Evolutionary conservation across 2,329 filamentous ascomycete genomes (phyloP).

Genomic region (Diaporthe eres): DNA sequence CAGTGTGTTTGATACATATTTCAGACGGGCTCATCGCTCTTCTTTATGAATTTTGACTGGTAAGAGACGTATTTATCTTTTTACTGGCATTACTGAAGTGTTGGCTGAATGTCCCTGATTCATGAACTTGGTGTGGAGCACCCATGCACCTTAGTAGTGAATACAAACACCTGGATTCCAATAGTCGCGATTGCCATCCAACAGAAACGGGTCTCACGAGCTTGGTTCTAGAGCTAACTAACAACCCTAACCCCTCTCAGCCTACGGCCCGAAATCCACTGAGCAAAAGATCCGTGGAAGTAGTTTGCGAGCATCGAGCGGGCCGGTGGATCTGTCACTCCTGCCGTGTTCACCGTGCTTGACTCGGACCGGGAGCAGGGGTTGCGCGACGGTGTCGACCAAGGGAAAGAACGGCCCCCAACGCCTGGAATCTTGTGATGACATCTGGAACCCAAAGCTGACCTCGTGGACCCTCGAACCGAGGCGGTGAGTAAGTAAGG

Average conservation of each 20-base stretch:
- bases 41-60: not conserved
- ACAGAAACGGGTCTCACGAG: not conserved
- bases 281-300: not conserved
- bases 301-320: conserved; percentile 33
- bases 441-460: not conserved
- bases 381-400: not conserved
- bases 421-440: not conserved
- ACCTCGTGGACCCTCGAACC: not conserved
- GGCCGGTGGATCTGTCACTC: not conserved
- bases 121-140: too few species aligned
- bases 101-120: too few species aligned
- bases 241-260: conserved; percentile 1
- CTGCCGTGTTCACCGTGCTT: not conserved
- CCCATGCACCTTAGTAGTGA: too few species aligned
- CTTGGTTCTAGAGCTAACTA: not conserved
- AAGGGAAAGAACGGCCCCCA: not conserved
- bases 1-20: not conserved
- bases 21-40: not conserved
- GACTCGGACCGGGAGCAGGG: conserved; percentile 12
- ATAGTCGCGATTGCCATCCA: not conserved
- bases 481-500: conserved; percentile 19
- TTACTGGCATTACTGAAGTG: too few species aligned
- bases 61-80: not conserved
- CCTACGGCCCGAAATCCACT: not conserved
- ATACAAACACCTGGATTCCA: too few species aligned